Percentiles rank a stretch among this genome's conserved stretches.
phyloP scores from a whole-genome alignment of 176 grass and related monocot species.

The Tillandsia fasciculata region DNA sequence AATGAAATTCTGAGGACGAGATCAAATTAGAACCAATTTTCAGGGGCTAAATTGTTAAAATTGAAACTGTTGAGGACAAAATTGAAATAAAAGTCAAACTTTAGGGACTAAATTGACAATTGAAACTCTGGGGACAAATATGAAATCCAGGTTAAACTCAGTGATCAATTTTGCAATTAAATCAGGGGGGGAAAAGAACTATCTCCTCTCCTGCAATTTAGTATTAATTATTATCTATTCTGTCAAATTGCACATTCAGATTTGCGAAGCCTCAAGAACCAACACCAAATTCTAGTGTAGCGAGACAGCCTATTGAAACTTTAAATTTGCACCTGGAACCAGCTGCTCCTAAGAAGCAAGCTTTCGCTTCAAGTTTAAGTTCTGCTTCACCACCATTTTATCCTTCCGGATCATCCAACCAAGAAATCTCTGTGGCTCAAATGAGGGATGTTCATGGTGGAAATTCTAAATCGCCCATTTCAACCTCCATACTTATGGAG shows the following conservation, averaged over 20 bases:
- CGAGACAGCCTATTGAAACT: background rate
- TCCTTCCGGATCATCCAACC: slow-evolving; percentile 59
- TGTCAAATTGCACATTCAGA: background rate
- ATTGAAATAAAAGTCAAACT: no score
- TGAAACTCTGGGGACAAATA: no score
- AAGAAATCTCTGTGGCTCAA: slow-evolving; percentile 30
- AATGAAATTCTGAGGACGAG: no score
- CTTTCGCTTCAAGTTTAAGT: slow-evolving; percentile 75
- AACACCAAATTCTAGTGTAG: background rate
- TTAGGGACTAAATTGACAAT: no score
- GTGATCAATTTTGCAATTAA: no score
- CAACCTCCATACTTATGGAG: slow-evolving; percentile 35
- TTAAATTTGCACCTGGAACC: background rate
- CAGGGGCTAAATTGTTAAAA: no score
- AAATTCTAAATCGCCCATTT: slow-evolving; percentile 23
- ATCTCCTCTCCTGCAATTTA: background rate
- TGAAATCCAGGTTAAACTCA: no score
- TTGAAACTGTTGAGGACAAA: no score
- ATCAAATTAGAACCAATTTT: no score
- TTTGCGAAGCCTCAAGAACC: background rate
- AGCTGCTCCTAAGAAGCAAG: slow-evolving; percentile 41
- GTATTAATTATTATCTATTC: background rate
- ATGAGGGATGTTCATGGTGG: slow-evolving; percentile 41
- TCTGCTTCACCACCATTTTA: slow-evolving; percentile 95
- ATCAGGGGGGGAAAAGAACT: no score